Percentiles rank a stretch among this genome's conserved stretches.
Evolutionary conservation across 1,139 yeast species (phyloP).

Genomic region (Taphrina flavorubra): DNA sequence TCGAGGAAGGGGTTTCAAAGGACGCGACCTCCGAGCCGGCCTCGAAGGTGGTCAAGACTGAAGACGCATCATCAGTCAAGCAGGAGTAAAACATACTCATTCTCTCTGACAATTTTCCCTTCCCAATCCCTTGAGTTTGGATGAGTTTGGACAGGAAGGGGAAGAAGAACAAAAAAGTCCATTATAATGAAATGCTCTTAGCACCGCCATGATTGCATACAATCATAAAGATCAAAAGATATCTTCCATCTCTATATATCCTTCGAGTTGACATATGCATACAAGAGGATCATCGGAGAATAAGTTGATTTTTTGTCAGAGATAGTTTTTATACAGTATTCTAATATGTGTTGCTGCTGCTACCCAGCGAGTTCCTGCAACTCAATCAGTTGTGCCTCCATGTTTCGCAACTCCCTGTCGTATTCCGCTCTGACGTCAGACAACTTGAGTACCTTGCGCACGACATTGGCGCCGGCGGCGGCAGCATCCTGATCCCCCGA

Average conservation of each 20-base stretch:
- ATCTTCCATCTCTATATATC: no score
- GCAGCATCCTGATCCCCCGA: neutral
- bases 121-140: no score
- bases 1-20: neutral
- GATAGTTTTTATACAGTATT: neutral
- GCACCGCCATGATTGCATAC: constrained; percentile 9
- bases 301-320: no score
- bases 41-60: constrained; percentile 14
- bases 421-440: constrained; percentile 32
- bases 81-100: no score
- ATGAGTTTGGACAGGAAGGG: no score
- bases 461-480: neutral
- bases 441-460: constrained; percentile 25
- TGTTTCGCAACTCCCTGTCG: constrained; percentile 22
- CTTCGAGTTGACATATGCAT: no score
- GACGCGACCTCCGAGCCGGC: constrained; percentile 13
- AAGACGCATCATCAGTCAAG: neutral
- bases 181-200: neutral
- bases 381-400: constrained; percentile 31
- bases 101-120: no score
- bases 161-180: neutral
- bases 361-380: constrained; percentile 12
- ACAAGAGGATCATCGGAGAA: no score
- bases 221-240: no score
- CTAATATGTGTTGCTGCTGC: neutral